phyloP scores from a whole-genome alignment of 208 protist species.

The Crithidia sp. region DNA sequence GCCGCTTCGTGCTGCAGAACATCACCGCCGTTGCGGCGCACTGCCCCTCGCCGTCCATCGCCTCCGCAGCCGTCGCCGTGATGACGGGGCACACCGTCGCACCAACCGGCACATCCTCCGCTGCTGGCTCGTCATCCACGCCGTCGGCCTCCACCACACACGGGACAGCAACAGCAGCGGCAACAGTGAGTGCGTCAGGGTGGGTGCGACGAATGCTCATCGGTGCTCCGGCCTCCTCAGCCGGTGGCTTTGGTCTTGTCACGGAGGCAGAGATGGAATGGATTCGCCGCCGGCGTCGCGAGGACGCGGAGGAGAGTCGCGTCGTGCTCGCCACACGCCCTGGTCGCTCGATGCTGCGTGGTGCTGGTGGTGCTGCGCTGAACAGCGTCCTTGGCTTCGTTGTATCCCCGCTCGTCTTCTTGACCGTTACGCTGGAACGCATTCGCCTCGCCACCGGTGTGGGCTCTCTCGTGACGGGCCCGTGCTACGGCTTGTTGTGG shows the following conservation, averaged over 20 bases:
- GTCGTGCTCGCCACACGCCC: conserved; percentile 75
- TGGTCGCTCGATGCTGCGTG: conserved; percentile 45
- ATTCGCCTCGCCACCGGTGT: conserved; percentile 38
- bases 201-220: conserved; percentile 23
- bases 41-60: conserved; percentile 48
- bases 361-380: conserved; percentile 47
- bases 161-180: neutral
- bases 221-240: neutral
- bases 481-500: conserved; percentile 64
- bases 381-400: conserved; percentile 61
- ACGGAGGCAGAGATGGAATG: conserved; percentile 77
- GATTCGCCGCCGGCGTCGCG: conserved; percentile 50
- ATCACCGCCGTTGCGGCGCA: conserved; percentile 65
- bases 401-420: conserved; percentile 65
- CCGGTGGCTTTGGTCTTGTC: conserved; percentile 53
- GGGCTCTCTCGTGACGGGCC: conserved; percentile 35
- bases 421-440: conserved; percentile 67
- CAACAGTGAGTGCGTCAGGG: neutral
- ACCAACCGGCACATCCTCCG: neutral
- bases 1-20: conserved; percentile 77
- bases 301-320: conserved; percentile 72
- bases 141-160: neutral
- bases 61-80: conserved; percentile 27
- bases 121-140: neutral
- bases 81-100: conserved; percentile 13